A percentile compares a stretch with the other conserved stretches of the same genome.
Conservation (phyloP, 768 basidiomycete species). For the Neoboletus brunneissimus region DNA sequence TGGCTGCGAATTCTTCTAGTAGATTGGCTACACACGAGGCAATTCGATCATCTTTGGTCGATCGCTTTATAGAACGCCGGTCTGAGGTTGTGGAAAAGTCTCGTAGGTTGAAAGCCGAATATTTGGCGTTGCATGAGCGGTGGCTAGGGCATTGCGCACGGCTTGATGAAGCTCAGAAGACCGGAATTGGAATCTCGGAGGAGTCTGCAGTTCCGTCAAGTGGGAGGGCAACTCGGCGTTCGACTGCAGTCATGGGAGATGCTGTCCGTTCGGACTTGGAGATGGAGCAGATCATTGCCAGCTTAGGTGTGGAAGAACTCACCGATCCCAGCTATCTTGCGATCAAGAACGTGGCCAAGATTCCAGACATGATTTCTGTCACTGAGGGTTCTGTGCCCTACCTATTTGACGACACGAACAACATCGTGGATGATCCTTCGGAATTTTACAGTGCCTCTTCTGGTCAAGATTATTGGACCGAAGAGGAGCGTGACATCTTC, state of each 20-base stretch:
- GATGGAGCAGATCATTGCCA: constrained; percentile 97
- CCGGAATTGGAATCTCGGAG: constrained; percentile 29
- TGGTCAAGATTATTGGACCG: constrained; percentile 84
- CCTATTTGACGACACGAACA: constrained; percentile 82
- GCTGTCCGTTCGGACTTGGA: constrained; percentile 93
- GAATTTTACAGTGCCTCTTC: constrained; percentile 74
- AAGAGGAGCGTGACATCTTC: constrained; percentile 76
- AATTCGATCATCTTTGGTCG: constrained; percentile 48
- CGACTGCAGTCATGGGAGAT: constrained; percentile 72
- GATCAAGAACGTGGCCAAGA: constrained; percentile 74
- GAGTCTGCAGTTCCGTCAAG: constrained; percentile 41
- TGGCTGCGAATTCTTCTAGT: constrained; percentile 34
- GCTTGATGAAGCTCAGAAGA: constrained; percentile 52
- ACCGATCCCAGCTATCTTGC: constrained; percentile 93
- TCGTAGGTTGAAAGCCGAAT: constrained; percentile 58
- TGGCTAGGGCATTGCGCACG: constrained; percentile 72
- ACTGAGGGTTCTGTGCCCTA: constrained; percentile 57
- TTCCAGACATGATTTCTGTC: constrained; percentile 89
- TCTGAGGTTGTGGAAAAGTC: constrained; percentile 52
- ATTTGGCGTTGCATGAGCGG: constrained; percentile 61
- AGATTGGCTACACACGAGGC: constrained; percentile 38
- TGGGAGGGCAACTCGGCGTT: constrained; percentile 69
- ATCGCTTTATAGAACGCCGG: constrained; percentile 55
- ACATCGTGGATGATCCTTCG: constrained; percentile 69
- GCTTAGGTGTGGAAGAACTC: constrained; percentile 85